These are phyloP conservation scores for Passiflora organensis DNA, from an alignment of 345 rosid genomes.

Conservation along the genomic window DNA sequence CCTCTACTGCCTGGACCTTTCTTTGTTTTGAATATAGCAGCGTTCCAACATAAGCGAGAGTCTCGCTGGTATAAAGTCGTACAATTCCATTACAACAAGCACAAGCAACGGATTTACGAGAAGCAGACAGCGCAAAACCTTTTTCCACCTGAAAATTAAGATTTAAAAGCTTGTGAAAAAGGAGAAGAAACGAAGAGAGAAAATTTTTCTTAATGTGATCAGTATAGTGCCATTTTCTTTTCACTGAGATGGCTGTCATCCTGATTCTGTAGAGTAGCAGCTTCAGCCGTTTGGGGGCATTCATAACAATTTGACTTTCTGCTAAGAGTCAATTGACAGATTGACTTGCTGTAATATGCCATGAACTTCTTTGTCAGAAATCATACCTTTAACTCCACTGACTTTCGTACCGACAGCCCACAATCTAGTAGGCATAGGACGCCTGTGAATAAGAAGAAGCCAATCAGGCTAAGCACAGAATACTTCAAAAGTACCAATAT, in stretches of 20 bases:
- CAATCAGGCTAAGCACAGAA: conserved; percentile 5
- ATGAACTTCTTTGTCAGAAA: conserved; percentile 3
- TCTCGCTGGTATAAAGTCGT: conserved; percentile 39
- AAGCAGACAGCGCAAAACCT: conserved; percentile 63
- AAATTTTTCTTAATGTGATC: not conserved
- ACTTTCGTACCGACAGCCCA: conserved; percentile 41
- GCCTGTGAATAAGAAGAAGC: conserved; percentile 39
- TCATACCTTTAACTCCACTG: conserved; percentile 59
- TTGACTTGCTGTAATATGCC: not conserved
- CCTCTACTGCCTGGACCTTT: conserved; percentile 24
- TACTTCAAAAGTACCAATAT: conserved; percentile 14
- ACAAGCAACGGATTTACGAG: conserved; percentile 65
- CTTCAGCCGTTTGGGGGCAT: conserved; percentile 11
- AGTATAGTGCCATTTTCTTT: conserved; percentile 5
- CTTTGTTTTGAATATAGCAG: conserved; percentile 48
- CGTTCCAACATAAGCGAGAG: conserved; percentile 42
- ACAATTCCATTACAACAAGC: conserved; percentile 69
- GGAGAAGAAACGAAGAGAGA: not conserved
- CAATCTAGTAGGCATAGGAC: conserved; percentile 49
- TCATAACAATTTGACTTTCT: not conserved
- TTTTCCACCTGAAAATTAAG: conserved; percentile 58
- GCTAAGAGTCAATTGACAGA: not conserved
- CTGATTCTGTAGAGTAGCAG: conserved; percentile 1
- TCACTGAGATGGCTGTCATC: not conserved
- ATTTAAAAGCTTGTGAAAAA: conserved; percentile 6